phyloP scores from a whole-genome alignment of 1,284 basidiomycete genomes.

The Ustilago tritici region DNA sequence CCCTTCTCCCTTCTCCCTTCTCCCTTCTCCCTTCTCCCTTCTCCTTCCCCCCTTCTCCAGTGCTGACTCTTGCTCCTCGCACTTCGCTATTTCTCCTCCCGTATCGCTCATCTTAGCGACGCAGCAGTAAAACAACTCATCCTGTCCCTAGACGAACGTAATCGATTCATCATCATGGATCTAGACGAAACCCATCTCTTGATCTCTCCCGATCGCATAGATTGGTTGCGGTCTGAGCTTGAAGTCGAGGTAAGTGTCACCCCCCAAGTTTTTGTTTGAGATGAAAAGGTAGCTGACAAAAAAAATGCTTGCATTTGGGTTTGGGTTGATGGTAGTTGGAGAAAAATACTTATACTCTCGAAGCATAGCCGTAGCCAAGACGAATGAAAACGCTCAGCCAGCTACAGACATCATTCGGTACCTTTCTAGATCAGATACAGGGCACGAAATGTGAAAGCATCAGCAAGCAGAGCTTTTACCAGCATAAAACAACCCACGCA shows the following conservation, averaged over 20 bases:
- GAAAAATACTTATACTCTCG: constrained; percentile 65
- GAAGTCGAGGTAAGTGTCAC: constrained; percentile 78
- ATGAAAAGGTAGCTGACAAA: background rate
- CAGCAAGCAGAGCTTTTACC: no score
- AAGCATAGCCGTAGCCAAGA: constrained; percentile 22
- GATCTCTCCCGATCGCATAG: constrained; percentile 83
- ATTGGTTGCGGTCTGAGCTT: constrained; percentile 78
- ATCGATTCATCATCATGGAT: constrained; percentile 83
- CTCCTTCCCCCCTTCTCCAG: no score
- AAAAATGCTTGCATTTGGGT: no score
- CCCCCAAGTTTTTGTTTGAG: background rate
- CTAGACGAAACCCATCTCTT: constrained; percentile 85
- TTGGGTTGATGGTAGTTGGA: constrained; percentile 49
- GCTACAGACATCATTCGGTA: background rate
- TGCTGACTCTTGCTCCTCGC: no score
- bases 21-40: background rate
- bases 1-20: background rate
- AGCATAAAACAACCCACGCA: background rate
- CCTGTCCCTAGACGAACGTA: constrained; percentile 79
- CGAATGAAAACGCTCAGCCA: background rate
- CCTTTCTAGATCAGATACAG: no score
- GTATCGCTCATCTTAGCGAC: constrained; percentile 74
- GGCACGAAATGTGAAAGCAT: no score
- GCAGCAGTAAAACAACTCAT: constrained; percentile 90
- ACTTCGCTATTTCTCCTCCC: background rate